These are phyloP conservation scores for Thalassiosira profunda DNA, from an alignment of 108 stramenopile genomes.

Conservation along the genomic window DNA sequence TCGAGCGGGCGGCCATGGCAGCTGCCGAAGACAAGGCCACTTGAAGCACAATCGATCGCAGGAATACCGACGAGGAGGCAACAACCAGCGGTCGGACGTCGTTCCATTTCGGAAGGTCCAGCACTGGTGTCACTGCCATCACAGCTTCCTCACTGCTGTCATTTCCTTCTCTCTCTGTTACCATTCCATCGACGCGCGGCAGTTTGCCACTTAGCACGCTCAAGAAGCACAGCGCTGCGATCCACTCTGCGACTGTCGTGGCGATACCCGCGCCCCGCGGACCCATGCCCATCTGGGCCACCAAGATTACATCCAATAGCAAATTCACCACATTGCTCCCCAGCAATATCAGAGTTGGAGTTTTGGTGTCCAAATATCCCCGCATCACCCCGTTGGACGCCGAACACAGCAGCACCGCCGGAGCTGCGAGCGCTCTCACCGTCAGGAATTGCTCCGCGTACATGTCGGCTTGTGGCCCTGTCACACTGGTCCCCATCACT, in stretches of 20 bases:
- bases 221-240: slow-evolving; percentile 75
- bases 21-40: slow-evolving; percentile 75
- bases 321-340: slow-evolving; percentile 81
- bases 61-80: slow-evolving; percentile 82
- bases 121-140: slow-evolving; percentile 48
- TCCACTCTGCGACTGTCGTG: slow-evolving; percentile 88
- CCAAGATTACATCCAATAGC: slow-evolving; percentile 69
- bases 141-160: slow-evolving; percentile 1
- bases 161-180: neutral
- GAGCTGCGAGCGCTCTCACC: slow-evolving; percentile 77
- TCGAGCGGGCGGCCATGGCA: slow-evolving; percentile 76
- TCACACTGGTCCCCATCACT: slow-evolving; percentile 75
- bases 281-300: slow-evolving; percentile 62
- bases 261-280: slow-evolving; percentile 88
- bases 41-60: slow-evolving; percentile 75
- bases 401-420: slow-evolving; percentile 78
- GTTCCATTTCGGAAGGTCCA: slow-evolving; percentile 75
- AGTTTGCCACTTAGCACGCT: slow-evolving; percentile 65
- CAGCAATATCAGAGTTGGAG: slow-evolving; percentile 70
- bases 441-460: slow-evolving; percentile 74
- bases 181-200: slow-evolving; percentile 55
- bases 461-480: slow-evolving; percentile 61
- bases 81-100: slow-evolving; percentile 74
- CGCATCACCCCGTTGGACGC: slow-evolving; percentile 86
- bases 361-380: slow-evolving; percentile 89